phyloP scores from a whole-genome alignment of 352 stramenopile genomes.

The Phytophthora citrophthora region DNA sequence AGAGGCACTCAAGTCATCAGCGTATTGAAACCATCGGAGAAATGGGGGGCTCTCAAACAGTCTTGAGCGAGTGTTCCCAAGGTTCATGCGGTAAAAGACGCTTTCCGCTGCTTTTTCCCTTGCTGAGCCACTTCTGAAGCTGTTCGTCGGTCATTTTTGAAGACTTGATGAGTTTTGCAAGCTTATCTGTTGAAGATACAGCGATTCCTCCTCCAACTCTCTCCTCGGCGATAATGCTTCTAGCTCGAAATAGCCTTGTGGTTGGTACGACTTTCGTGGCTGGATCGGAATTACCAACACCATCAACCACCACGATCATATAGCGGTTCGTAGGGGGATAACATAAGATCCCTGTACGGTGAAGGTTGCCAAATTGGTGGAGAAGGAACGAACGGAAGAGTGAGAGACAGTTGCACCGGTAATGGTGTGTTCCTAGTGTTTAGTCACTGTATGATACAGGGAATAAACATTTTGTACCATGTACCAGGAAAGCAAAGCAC shows the following conservation, averaged over 20 bases:
- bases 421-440: no score
- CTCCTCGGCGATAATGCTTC: not conserved
- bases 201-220: not conserved
- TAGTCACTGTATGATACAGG: no score
- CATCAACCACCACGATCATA: no score
- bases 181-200: not conserved
- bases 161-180: not conserved
- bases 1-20: constrained; percentile 1
- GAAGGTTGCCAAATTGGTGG: no score
- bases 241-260: not conserved
- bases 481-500: no score
- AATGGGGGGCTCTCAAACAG: not conserved
- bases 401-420: no score
- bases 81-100: not conserved
- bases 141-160: not conserved
- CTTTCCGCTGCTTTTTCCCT: not conserved
- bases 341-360: no score
- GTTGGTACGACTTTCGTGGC: not conserved
- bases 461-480: no score
- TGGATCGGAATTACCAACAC: no score
- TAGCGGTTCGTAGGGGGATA: no score
- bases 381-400: no score
- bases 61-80: not conserved
- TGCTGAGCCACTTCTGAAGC: constrained; percentile 1
- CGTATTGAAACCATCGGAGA: not conserved